Evolutionary conservation across 495 filamentous ascomycete genomes (phyloP).

Genomic region (Podospora didyma): DNA sequence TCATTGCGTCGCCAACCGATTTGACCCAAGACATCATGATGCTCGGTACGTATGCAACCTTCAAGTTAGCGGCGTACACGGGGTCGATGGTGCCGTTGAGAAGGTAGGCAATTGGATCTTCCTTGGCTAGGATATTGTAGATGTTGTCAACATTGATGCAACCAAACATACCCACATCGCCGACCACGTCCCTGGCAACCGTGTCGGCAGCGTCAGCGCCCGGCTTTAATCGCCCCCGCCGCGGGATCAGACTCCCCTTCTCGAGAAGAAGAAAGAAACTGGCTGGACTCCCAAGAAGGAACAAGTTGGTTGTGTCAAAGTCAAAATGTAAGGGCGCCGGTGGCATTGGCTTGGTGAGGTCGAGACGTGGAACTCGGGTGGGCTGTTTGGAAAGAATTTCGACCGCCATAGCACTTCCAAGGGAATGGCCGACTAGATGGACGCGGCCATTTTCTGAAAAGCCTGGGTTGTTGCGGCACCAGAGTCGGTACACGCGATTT

Average conservation of each 20-base stretch:
- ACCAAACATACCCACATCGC: constrained; percentile 73
- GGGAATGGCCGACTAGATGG: constrained; percentile 87
- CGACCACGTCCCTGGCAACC: constrained; percentile 60
- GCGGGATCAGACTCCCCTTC: constrained; percentile 73
- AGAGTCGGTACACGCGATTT: constrained; percentile 87
- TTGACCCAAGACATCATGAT: constrained; percentile 61
- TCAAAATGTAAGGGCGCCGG: constrained; percentile 70
- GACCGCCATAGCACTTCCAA: constrained; percentile 89
- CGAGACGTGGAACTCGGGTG: constrained; percentile 51
- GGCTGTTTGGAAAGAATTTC: constrained; percentile 90
- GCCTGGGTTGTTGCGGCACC: constrained; percentile 86
- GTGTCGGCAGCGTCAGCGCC: constrained; percentile 60
- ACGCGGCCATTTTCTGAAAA: constrained; percentile 79
- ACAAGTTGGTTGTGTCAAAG: constrained; percentile 85
- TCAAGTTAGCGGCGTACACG: constrained; percentile 70
- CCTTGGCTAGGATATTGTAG: constrained; percentile 79
- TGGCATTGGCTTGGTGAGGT: constrained; percentile 40
- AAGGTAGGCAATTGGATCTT: constrained; percentile 78
- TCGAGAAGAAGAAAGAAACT: constrained; percentile 93
- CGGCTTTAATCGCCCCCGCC: constrained; percentile 69
- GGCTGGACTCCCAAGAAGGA: constrained; percentile 86
- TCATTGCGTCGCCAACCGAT: constrained; percentile 61
- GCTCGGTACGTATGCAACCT: constrained; percentile 73
- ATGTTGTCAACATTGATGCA: constrained; percentile 93
- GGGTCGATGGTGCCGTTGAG: constrained; percentile 87